Evolutionary conservation across 345 rosid genomes (phyloP).

Genomic region (Sonneratia alba): DNA sequence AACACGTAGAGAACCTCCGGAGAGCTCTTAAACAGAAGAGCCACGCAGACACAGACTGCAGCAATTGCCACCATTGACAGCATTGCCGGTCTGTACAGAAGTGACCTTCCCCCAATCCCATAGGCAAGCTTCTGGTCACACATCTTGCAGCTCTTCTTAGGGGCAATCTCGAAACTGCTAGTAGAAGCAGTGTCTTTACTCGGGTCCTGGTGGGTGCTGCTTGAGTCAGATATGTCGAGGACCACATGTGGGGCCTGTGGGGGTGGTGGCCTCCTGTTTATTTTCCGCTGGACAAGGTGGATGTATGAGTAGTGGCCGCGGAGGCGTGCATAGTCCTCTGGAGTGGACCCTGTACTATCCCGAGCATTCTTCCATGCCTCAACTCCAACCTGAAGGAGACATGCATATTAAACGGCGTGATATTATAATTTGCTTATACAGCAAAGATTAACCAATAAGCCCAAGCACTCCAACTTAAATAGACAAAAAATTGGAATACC

Average conservation of each 20-base stretch:
- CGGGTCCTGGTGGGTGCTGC: constrained; percentile 30
- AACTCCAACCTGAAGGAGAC: constrained; percentile 60
- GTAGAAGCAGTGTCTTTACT: constrained; percentile 16
- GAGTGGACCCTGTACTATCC: constrained; percentile 86
- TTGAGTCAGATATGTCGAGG: constrained; percentile 12
- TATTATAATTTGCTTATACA: not conserved
- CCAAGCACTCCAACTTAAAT: not conserved
- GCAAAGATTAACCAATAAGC: not conserved
- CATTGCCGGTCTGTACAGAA: constrained; percentile 89
- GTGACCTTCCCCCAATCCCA: constrained; percentile 39
- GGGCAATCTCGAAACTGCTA: constrained; percentile 46
- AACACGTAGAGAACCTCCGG: constrained; percentile 87
- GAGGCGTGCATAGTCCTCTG: constrained; percentile 92
- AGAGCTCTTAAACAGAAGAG: constrained; percentile 88
- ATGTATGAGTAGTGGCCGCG: constrained; percentile 96
- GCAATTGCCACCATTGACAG: constrained; percentile 92
- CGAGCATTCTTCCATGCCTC: constrained; percentile 82
- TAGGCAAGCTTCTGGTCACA: constrained; percentile 54
- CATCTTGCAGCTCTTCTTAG: constrained; percentile 42
- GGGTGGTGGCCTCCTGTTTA: constrained; percentile 36
- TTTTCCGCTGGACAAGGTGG: constrained; percentile 81
- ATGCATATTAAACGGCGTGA: not conserved
- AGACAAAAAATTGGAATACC: not conserved
- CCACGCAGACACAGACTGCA: constrained; percentile 96
- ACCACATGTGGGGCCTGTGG: constrained; percentile 63